These are phyloP conservation scores for Aspergillus terreus DNA, from an alignment of 2,329 filamentous ascomycete species.

Conservation along the genomic window DNA sequence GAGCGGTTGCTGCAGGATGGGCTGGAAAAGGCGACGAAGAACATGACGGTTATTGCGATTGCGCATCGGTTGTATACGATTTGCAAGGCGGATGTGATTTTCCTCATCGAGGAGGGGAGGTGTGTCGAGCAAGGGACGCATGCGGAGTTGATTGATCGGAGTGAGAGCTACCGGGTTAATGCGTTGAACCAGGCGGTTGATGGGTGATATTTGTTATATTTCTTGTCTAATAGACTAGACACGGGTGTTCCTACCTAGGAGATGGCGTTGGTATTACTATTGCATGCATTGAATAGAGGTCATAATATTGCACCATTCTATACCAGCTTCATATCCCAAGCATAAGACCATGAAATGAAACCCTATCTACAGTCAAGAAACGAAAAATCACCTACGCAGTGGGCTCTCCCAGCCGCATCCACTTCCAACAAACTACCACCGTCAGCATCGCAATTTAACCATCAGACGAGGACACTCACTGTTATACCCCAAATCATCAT, in stretches of 20 bases:
- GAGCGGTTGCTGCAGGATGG: constrained; percentile 45
- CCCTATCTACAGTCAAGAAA: not conserved
- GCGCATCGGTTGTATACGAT: constrained; percentile 39
- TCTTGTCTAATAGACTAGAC: not conserved
- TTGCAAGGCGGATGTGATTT: constrained; percentile 73
- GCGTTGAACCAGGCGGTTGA: constrained; percentile 30
- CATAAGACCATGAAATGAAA: not conserved
- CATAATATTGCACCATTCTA: not conserved
- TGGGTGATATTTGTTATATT: not conserved
- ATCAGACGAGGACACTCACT: not conserved
- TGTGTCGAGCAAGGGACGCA: constrained; percentile 61
- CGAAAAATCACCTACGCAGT: not conserved
- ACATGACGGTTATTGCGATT: constrained; percentile 37
- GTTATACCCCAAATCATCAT: constrained; percentile 1
- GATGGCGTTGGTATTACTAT: not conserved
- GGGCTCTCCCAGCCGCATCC: not conserved
- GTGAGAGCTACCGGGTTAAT: constrained; percentile 35
- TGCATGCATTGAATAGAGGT: not conserved
- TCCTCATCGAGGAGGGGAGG: constrained; percentile 66
- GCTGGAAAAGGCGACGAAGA: constrained; percentile 26
- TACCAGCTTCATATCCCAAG: not conserved
- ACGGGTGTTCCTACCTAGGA: too few relatives aligned
- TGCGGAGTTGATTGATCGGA: constrained; percentile 51
- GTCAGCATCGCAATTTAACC: not conserved
- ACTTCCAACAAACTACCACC: not conserved